Evolutionary conservation across 768 basidiomycete genomes (phyloP).

Genomic region (Daedaleopsis sinensis): DNA sequence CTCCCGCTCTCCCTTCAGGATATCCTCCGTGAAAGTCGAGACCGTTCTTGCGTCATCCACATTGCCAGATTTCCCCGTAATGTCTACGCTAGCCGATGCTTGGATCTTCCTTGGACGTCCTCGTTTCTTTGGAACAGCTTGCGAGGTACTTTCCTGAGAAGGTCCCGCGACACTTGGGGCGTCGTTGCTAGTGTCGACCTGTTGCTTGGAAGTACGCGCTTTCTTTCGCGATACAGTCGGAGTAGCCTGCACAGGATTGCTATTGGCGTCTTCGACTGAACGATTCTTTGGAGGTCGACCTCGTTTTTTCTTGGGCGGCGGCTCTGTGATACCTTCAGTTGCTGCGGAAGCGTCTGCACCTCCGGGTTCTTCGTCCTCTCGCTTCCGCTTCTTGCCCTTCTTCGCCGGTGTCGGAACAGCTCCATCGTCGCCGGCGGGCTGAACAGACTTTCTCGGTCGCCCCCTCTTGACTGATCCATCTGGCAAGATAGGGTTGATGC

Average conservation of each 20-base stretch:
- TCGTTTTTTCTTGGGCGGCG: slow-evolving; percentile 21
- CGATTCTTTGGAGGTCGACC: slow-evolving; percentile 38
- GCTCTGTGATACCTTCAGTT: slow-evolving; percentile 4
- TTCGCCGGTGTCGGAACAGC: slow-evolving; percentile 4
- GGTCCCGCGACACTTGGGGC: slow-evolving; percentile 1
- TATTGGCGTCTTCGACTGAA: not conserved
- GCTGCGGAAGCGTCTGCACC: not conserved
- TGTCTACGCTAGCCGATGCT: not conserved
- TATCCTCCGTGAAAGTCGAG: not conserved
- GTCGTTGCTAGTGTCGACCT: not conserved
- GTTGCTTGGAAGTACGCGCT: slow-evolving; percentile 12
- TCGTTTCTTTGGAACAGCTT: slow-evolving; percentile 18
- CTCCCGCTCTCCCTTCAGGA: not conserved
- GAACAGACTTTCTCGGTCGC: slow-evolving; percentile 51
- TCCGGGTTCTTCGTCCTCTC: slow-evolving; percentile 13
- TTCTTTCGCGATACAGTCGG: slow-evolving; percentile 6
- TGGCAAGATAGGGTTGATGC: slow-evolving; percentile 48
- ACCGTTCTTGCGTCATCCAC: not conserved
- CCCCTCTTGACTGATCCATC: slow-evolving; percentile 61
- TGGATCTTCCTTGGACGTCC: slow-evolving; percentile 18
- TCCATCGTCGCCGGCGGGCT: slow-evolving; percentile 13
- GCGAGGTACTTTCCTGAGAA: slow-evolving; percentile 2
- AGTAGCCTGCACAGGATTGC: not conserved
- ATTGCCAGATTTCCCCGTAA: not conserved
- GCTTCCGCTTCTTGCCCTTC: slow-evolving; percentile 35